Evolutionary conservation across 306 rosid species (phyloP), one percentile per base, ranked within the genome.

Genomic region (Aeschynomene evenia): DNA sequence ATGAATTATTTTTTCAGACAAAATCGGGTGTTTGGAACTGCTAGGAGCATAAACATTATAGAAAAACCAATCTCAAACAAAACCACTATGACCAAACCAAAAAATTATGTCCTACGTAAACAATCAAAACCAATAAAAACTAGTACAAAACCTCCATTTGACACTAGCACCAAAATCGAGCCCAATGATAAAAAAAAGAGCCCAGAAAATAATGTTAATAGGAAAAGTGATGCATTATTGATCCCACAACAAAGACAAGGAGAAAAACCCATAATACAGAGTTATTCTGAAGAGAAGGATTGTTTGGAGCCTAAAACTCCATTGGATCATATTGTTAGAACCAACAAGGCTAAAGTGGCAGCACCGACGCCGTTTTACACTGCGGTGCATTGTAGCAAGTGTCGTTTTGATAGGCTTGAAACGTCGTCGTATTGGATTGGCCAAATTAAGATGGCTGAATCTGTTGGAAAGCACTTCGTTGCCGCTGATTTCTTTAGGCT

Each of bases 381-480:
- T 1, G 84, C 84, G 9, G 9, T 43, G 15, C 26, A 66, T 51
- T 80, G 84, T 3, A 80, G 78, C 68, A 75, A 80, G 55, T 80
- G 81, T 7, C 78, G 78, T 22, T 80, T 65, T 42, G 84, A 80
- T 52, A 75, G 2, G 63, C 74, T 78, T 5, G 82, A 72, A 10
- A 78, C 74, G 0, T 66, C 82, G 0, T 66, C 70, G 20, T 59
- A 66, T 66, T 72, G 78, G 78, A 7, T 72, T 78, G 70, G 33
- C 4, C 74, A 78, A 11, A 78, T 72, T 70, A 78, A 78, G 23
- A 7, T 71, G 69, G 82, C 78, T 11, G 82, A 77, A 26, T 54
- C 77, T 19, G 82, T 50, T 0, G 74, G 74, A 24, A 78, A 78
- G 54, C 82, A 78, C 66, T 71, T 50, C 48, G 42, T 78, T 0